A percentile compares a stretch with the other conserved stretches of the same genome.
Conservation (phyloP, 257 asterid species). For the Penstemon davidsonii region DNA sequence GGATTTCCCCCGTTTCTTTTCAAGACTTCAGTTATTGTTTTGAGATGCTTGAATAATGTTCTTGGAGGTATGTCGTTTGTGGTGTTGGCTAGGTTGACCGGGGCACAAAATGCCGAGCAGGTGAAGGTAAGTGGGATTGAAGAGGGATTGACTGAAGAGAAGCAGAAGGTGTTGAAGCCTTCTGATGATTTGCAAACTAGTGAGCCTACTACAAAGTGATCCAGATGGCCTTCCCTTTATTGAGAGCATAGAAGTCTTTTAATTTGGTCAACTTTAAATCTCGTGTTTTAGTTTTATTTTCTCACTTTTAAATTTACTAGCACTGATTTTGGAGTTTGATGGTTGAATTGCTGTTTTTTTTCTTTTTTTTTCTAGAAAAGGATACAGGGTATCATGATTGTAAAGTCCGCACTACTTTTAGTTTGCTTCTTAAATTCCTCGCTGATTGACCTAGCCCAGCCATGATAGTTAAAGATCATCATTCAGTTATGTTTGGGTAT, state of each 20-base stretch:
- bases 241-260: too few species aligned
- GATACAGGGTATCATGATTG: not conserved
- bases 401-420: not conserved
- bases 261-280: not conserved
- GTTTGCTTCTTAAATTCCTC: slow-evolving; percentile 12
- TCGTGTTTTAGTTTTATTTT: slow-evolving; percentile 4
- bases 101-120: slow-evolving; percentile 64
- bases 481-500: too few species aligned
- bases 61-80: slow-evolving; percentile 91
- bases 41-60: slow-evolving; percentile 82
- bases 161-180: slow-evolving; percentile 42
- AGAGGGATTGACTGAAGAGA: slow-evolving; percentile 41
- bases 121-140: slow-evolving; percentile 39
- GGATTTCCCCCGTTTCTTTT: slow-evolving; percentile 58
- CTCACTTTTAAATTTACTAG: not conserved
- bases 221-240: not conserved
- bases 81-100: slow-evolving; percentile 78
- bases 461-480: too few species aligned
- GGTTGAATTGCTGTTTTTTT: slow-evolving; percentile 2
- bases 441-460: too few species aligned
- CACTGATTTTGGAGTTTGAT: not conserved
- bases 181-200: slow-evolving; percentile 31
- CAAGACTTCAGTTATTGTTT: slow-evolving; percentile 64
- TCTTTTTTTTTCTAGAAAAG: not conserved
- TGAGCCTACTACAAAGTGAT: slow-evolving; percentile 42